Percentiles rank a stretch among this genome's conserved stretches.
Evolutionary conservation across 371 early-diverging fungal species (phyloP).

Genomic region (Rhizopus delemar): DNA sequence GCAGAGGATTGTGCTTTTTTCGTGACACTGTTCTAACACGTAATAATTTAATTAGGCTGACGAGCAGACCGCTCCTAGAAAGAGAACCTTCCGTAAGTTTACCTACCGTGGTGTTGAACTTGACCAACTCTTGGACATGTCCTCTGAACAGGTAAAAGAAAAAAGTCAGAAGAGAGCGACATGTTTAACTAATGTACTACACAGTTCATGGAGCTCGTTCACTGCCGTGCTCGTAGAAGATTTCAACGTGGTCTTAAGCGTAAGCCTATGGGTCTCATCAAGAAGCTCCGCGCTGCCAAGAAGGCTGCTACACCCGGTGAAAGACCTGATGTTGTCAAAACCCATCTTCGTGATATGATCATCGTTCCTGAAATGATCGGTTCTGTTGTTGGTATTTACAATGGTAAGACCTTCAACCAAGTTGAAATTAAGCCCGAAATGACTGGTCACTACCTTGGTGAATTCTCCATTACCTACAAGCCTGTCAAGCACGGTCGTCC

Average conservation of each 20-base stretch:
- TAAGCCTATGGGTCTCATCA: constrained; percentile 94
- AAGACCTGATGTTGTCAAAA: constrained; percentile 98
- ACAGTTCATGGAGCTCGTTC: constrained; percentile 91
- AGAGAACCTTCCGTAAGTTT: too few relatives aligned
- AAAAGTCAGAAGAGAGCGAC: too few relatives aligned
- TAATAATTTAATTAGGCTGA: too few relatives aligned
- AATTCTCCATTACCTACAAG: constrained; percentile 96
- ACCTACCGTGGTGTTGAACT: too few relatives aligned
- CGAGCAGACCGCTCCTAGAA: too few relatives aligned
- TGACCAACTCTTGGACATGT: too few relatives aligned
- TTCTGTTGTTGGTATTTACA: constrained; percentile 97
- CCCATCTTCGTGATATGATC: constrained; percentile 99
- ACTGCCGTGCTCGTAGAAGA: constrained; percentile 94
- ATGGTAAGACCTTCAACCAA: constrained; percentile 99
- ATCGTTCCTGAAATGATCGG: constrained; percentile 99
- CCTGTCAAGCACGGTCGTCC: constrained; percentile 99
- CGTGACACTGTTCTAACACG: too few relatives aligned
- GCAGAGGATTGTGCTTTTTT: too few relatives aligned
- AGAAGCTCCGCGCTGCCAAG: constrained; percentile 96
- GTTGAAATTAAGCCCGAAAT: constrained; percentile 99
- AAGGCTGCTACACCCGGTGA: constrained; percentile 77
- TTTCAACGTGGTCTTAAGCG: constrained; percentile 97
- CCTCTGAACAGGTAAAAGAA: too few relatives aligned
- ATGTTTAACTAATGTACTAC: too few relatives aligned
- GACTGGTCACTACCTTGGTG: constrained; percentile 98